phyloP scores from a whole-genome alignment of 306 rosid genomes.

The Prunus armeniaca region DNA sequence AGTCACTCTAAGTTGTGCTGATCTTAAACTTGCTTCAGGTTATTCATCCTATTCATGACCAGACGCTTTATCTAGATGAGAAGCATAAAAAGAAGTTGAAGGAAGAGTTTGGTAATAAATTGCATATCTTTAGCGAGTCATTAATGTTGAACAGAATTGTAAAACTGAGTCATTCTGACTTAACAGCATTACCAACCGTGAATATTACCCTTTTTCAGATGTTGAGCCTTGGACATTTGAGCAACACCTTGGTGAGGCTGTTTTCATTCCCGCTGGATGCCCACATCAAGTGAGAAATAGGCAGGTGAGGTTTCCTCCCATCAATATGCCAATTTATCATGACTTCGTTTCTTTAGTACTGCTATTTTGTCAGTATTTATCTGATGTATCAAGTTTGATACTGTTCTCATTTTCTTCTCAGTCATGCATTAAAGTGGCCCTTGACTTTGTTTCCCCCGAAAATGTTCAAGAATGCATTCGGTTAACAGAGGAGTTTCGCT shows the following conservation, averaged over 20 bases:
- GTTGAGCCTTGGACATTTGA: conserved; percentile 72
- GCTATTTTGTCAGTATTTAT: neutral
- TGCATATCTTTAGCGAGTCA: conserved; percentile 5
- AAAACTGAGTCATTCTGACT: conserved; percentile 8
- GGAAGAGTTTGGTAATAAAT: conserved; percentile 55
- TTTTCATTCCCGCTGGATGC: conserved; percentile 71
- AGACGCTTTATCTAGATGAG: conserved; percentile 49
- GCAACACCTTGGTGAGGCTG: conserved; percentile 68
- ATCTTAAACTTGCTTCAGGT: conserved; percentile 45
- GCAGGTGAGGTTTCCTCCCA: conserved; percentile 31
- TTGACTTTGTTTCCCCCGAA: conserved; percentile 67
- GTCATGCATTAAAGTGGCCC: conserved; percentile 71
- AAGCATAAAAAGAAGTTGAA: conserved; percentile 60
- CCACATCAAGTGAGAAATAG: conserved; percentile 74
- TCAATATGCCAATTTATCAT: neutral
- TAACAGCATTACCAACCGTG: conserved; percentile 1
- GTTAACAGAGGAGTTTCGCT: conserved; percentile 56
- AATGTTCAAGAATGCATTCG: conserved; percentile 53
- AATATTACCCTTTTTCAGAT: conserved; percentile 28
- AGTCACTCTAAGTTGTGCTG: conserved; percentile 9
- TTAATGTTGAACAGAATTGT: conserved; percentile 5
- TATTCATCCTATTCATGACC: conserved; percentile 66
- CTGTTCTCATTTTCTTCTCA: conserved; percentile 22
- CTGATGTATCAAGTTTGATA: conserved; percentile 24
- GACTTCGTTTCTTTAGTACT: neutral